Conservation (phyloP, 768 basidiomycete genomes). For the Termitomyces bulborhizus region DNA sequence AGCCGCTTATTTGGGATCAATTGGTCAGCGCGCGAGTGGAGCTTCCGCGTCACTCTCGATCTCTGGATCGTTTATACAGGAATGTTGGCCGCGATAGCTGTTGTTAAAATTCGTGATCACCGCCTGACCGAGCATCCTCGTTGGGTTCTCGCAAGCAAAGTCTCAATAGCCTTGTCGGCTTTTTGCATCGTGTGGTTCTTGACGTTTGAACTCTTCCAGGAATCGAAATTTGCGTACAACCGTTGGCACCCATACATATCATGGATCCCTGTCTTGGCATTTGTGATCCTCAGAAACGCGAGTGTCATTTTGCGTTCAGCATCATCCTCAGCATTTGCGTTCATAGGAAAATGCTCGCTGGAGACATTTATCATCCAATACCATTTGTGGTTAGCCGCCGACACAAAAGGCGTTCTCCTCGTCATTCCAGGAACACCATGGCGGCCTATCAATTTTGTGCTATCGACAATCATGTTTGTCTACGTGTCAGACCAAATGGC, state of each 20-base stretch:
- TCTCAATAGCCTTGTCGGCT: slow-evolving; percentile 41
- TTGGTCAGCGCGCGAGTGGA: slow-evolving; percentile 87
- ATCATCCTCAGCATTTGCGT: slow-evolving; percentile 65
- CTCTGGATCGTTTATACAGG: slow-evolving; percentile 86
- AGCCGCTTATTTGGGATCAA: slow-evolving; percentile 62
- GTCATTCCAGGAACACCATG: slow-evolving; percentile 70
- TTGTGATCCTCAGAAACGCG: slow-evolving; percentile 72
- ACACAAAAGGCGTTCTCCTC: slow-evolving; percentile 76
- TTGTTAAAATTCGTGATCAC: slow-evolving; percentile 70
- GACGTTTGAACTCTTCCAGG: slow-evolving; percentile 69
- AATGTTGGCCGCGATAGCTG: slow-evolving; percentile 70
- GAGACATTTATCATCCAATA: slow-evolving; percentile 92
- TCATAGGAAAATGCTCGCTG: slow-evolving; percentile 81
- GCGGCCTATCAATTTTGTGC: slow-evolving; percentile 71
- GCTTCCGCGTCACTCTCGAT: slow-evolving; percentile 84
- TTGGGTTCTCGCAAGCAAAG: slow-evolving; percentile 54
- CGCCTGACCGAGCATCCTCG: slow-evolving; percentile 61
- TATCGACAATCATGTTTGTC: slow-evolving; percentile 75
- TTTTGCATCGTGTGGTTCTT: slow-evolving; percentile 72
- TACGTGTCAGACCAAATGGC: slow-evolving; percentile 76
- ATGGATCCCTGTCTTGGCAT: slow-evolving; percentile 72
- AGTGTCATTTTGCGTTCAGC: slow-evolving; percentile 63
- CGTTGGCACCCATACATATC: slow-evolving; percentile 80
- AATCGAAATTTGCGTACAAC: slow-evolving; percentile 84
- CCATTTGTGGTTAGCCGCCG: slow-evolving; percentile 80